A percentile compares a stretch with the other conserved stretches of the same genome.
Conservation (phyloP, 352 stramenopile species). For the Ophiocytium majus region DNA sequence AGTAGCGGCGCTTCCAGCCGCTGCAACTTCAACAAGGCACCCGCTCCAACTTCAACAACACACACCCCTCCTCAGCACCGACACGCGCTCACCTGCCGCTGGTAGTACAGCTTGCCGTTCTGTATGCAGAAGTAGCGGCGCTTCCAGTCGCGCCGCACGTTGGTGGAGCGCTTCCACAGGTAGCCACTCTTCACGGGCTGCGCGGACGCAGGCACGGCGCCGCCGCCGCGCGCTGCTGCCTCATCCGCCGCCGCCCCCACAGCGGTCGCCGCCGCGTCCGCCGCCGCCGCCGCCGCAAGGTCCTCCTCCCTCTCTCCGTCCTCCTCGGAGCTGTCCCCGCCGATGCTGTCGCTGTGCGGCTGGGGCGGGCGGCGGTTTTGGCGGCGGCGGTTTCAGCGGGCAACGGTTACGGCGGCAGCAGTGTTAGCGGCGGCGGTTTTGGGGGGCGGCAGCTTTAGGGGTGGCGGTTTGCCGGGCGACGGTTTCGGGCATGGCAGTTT, state of each 20-base stretch:
- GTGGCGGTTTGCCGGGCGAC: no score
- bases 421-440: no score
- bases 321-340: background rate
- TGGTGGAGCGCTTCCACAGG: slow-evolving; percentile 59
- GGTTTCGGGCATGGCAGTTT: no score
- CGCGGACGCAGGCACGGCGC: background rate
- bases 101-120: slow-evolving; percentile 57
- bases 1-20: no score
- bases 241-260: background rate
- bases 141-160: slow-evolving; percentile 58
- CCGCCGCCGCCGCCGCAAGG: background rate
- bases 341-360: no score
- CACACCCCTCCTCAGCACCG: no score
- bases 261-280: background rate
- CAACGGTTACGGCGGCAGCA: no score
- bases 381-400: no score
- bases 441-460: no score
- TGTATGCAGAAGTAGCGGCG: slow-evolving; percentile 59
- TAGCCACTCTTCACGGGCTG: slow-evolving; percentile 48
- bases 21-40: no score
- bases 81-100: slow-evolving; percentile 23
- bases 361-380: no score
- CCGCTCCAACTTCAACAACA: no score
- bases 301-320: background rate
- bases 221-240: background rate